Base-by-base conservation (phyloP, 1,139 yeast genomes). In the Yamadazyma mexicana region DNA sequence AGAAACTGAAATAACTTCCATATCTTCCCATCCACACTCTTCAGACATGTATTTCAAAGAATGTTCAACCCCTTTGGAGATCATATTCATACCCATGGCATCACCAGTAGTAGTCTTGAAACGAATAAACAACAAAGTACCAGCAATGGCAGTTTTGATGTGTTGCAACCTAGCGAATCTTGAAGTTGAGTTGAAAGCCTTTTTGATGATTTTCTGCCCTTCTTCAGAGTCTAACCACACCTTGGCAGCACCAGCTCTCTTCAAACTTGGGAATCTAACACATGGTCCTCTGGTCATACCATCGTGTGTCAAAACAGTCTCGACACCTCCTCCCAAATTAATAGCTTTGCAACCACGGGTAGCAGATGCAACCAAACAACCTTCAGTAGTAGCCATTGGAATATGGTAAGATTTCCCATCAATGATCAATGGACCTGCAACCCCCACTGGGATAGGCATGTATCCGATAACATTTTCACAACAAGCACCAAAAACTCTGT, bases 21-120 rank as follows among this genome's bases (percentile, higher is more conserved):
- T 92, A 66, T 92, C 98, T 12, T 78, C 81, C 80, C 92, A 92
- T 2, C 97, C 98, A 60, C 85, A 84, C 54, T 84, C 89, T 56
- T 85, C 88, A 36, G 77, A 80, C 96, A 92, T 89, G 60, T 76
- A 81, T 50, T 82, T 81, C 58, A 92, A 77, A 2, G 96, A 79
- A 61, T 73, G 75, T 62, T 94, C 99, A 38, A 88, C 97, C 62
- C 98, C 99, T 66, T 92, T 92, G 24, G 98, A 92, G 50, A 92
- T 94, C 99, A 92, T 94, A 61, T 92, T 92, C 99, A 92, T 92
- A 50, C 98, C 99, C 99, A 92, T 92, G 15, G 98, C 98, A 71
- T 92, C 99, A 64, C 99, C 99, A 26, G 99, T 92, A 31, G 96
- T 89, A 20, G 99, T 92, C 60, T 91, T 81, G 73, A 92, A 92